Conservation (phyloP, 345 rosid species). For the Crucihimalaya himalaica region DNA sequence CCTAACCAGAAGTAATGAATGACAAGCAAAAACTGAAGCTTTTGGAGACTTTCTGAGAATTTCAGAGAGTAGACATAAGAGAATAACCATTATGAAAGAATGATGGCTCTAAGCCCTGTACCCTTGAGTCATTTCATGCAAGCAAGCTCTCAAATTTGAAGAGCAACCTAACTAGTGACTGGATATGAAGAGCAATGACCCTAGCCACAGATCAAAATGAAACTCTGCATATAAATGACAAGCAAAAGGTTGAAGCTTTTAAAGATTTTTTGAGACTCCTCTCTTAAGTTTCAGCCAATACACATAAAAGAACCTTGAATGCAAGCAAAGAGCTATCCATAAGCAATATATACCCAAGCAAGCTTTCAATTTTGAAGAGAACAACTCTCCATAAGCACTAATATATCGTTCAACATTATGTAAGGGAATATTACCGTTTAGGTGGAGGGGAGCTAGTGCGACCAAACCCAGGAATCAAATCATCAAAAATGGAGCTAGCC, state of each 20-base stretch:
- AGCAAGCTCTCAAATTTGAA: background rate
- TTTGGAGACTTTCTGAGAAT: background rate
- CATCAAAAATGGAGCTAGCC: conserved; percentile 57
- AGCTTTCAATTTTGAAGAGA: no score
- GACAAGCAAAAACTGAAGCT: background rate
- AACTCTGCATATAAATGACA: background rate
- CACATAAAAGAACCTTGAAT: background rate
- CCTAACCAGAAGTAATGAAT: background rate
- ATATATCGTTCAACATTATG: background rate
- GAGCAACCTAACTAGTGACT: background rate
- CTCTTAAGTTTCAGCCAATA: background rate
- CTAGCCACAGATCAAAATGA: background rate
- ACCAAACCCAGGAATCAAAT: conserved; percentile 76
- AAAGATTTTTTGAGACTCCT: background rate
- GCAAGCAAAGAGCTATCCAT: conserved; percentile 8
- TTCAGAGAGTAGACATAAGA: background rate
- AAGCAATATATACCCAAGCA: background rate
- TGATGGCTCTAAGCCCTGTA: background rate
- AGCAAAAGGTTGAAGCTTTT: no score
- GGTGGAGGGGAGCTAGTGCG: conserved; percentile 51
- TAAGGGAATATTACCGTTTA: conserved; percentile 41
- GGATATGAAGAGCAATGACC: background rate
- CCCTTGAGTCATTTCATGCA: background rate
- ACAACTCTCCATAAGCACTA: background rate
- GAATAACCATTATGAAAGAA: background rate